Evolutionary conservation across 1,284 basidiomycete genomes (phyloP).

Genomic region (Boletus sp.): DNA sequence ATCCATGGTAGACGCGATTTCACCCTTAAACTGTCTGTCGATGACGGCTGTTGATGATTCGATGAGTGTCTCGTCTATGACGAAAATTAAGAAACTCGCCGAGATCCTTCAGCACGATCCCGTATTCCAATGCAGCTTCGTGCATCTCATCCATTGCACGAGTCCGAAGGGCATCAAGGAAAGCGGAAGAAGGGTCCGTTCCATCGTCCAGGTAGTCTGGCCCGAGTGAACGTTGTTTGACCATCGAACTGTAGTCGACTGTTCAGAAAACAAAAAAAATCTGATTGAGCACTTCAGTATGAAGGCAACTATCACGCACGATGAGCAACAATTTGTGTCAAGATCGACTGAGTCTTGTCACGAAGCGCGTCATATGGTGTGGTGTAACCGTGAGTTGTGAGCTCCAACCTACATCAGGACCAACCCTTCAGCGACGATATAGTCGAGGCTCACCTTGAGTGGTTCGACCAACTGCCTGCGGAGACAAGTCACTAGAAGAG

Average conservation of each 20-base stretch:
- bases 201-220: slow-evolving; percentile 69
- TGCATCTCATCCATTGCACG: slow-evolving; percentile 82
- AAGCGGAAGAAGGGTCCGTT: slow-evolving; percentile 64
- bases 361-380: slow-evolving; percentile 76
- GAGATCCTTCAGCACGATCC: slow-evolving; percentile 73
- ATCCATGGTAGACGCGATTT: slow-evolving; percentile 80
- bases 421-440: neutral
- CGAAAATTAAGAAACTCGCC: slow-evolving; percentile 37
- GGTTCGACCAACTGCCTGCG: slow-evolving; percentile 65
- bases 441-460: slow-evolving; percentile 44
- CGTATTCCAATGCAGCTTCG: slow-evolving; percentile 72
- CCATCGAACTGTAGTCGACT: slow-evolving; percentile 60
- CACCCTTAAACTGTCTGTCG: slow-evolving; percentile 78
- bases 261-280: slow-evolving; percentile 4
- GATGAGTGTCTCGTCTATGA: neutral
- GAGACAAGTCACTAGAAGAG: neutral
- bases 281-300: slow-evolving; percentile 20
- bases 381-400: slow-evolving; percentile 75
- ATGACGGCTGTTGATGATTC: slow-evolving; percentile 56
- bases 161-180: slow-evolving; percentile 73
- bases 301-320: slow-evolving; percentile 39
- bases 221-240: slow-evolving; percentile 73
- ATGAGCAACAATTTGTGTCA: slow-evolving; percentile 79
- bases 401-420: slow-evolving; percentile 23
- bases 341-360: slow-evolving; percentile 79